Conservation (phyloP, 2,329 filamentous ascomycete genomes). For the Cytospora schulzeri region DNA sequence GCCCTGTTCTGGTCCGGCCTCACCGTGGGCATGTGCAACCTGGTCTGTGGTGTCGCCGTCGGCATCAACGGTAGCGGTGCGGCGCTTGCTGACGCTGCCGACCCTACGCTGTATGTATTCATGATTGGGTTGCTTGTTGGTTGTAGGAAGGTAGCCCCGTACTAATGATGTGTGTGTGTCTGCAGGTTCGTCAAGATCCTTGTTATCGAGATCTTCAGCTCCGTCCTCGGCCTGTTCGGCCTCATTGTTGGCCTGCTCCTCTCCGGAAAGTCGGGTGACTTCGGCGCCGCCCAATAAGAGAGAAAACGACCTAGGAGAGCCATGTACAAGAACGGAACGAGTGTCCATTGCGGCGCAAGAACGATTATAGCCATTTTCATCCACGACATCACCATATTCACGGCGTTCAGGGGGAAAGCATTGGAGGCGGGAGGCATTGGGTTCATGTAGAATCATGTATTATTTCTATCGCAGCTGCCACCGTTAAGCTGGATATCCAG, state of each 20-base stretch:
- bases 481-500: background rate
- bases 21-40: conserved; percentile 92
- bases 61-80: conserved; percentile 98
- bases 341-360: conserved; percentile 10
- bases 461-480: conserved; percentile 11
- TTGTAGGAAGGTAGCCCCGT: background rate
- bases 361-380: conserved; percentile 20
- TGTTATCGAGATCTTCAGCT: conserved; percentile 99
- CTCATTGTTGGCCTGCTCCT: conserved; percentile 92
- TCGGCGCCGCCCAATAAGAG: conserved; percentile 47
- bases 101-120: conserved; percentile 76
- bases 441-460: conserved; percentile 24
- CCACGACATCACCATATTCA: conserved; percentile 29
- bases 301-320: background rate
- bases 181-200: conserved; percentile 95
- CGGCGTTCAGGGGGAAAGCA: conserved; percentile 28
- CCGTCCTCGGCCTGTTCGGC: conserved; percentile 92
- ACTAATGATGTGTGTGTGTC: conserved; percentile 31
- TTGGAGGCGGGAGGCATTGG: conserved; percentile 24
- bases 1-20: conserved; percentile 95
- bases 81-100: conserved; percentile 92
- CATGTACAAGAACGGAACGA: conserved; percentile 20
- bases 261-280: conserved; percentile 79
- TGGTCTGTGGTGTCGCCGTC: conserved; percentile 94
- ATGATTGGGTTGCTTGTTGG: conserved; percentile 29